Evolutionary conservation across 2,329 filamentous ascomycete species (phyloP).

Genomic region (Lasiodiplodia sp.): DNA sequence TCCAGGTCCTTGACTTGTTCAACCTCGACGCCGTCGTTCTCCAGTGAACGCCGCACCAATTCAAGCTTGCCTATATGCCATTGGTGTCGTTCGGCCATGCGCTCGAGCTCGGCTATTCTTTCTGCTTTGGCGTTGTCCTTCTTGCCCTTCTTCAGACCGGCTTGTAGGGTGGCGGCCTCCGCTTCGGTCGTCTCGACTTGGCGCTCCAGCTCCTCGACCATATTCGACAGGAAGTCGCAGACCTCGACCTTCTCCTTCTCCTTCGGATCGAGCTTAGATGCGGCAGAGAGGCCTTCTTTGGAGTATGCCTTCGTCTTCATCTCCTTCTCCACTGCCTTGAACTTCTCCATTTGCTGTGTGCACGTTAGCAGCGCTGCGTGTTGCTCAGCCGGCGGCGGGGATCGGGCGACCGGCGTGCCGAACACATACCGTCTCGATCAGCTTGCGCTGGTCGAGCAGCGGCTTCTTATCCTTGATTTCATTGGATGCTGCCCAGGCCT

Average conservation of each 20-base stretch:
- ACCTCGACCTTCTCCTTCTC: slow-evolving; percentile 93
- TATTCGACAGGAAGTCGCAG: slow-evolving; percentile 82
- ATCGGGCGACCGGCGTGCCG: not conserved
- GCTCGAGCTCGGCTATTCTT: slow-evolving; percentile 84
- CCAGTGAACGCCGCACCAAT: slow-evolving; percentile 84
- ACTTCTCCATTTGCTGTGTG: slow-evolving; percentile 94
- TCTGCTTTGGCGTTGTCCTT: slow-evolving; percentile 84
- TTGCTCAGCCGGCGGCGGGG: not conserved
- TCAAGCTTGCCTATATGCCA: slow-evolving; percentile 96
- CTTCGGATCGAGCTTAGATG: slow-evolving; percentile 93
- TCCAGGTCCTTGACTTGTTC: slow-evolving; percentile 88
- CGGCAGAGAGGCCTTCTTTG: slow-evolving; percentile 92
- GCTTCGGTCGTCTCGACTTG: slow-evolving; percentile 94
- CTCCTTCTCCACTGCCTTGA: slow-evolving; percentile 99
- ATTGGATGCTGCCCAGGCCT: slow-evolving; percentile 97
- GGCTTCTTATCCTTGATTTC: slow-evolving; percentile 99
- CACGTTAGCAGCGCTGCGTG: slow-evolving; percentile 39
- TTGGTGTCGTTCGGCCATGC: slow-evolving; percentile 88
- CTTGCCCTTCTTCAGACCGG: slow-evolving; percentile 94
- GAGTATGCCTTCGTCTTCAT: slow-evolving; percentile 99
- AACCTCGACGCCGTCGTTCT: slow-evolving; percentile 89
- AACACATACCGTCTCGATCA: slow-evolving; percentile 88
- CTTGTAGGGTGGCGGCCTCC: slow-evolving; percentile 84
- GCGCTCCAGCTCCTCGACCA: slow-evolving; percentile 91
- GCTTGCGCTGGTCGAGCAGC: slow-evolving; percentile 88